phyloP scores from a whole-genome alignment of 1,284 basidiomycete genomes.

The Rhodotorula sp. region DNA sequence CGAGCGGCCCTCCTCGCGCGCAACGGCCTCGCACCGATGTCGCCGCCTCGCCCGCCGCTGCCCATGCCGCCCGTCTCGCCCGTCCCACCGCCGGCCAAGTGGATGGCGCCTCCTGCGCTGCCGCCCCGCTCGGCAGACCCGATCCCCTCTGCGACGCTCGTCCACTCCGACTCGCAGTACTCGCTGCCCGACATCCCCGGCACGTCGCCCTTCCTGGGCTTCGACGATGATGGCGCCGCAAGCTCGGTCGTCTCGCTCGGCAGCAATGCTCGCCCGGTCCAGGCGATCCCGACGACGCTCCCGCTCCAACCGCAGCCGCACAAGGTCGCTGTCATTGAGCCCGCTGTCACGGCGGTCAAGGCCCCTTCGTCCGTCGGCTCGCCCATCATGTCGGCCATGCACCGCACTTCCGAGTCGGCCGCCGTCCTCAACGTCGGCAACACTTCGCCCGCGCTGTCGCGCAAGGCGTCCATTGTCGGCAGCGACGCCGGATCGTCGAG shows the following conservation, averaged over 20 bases:
- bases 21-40: neutral
- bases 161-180: constrained; percentile 28
- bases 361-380: constrained; percentile 9
- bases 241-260: constrained; percentile 26
- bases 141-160: neutral
- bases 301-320: constrained; percentile 13
- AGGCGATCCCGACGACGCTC: constrained; percentile 1
- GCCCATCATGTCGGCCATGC: constrained; percentile 25
- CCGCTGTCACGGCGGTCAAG: neutral
- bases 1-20: constrained; percentile 13
- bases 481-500: constrained; percentile 26
- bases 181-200: constrained; percentile 40
- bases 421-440: neutral
- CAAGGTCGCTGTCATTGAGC: neutral
- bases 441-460: constrained; percentile 29
- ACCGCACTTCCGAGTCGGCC: constrained; percentile 1
- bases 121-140: neutral
- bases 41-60: constrained; percentile 9
- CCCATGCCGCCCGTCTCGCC: constrained; percentile 2
- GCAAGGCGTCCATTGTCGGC: constrained; percentile 32
- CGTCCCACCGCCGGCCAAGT: neutral
- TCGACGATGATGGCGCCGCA: constrained; percentile 30
- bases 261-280: neutral
- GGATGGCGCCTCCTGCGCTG: neutral
- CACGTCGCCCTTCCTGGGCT: constrained; percentile 40